phyloP scores from a whole-genome alignment of 331 rosid species.

The Pyracantha coccinea region DNA sequence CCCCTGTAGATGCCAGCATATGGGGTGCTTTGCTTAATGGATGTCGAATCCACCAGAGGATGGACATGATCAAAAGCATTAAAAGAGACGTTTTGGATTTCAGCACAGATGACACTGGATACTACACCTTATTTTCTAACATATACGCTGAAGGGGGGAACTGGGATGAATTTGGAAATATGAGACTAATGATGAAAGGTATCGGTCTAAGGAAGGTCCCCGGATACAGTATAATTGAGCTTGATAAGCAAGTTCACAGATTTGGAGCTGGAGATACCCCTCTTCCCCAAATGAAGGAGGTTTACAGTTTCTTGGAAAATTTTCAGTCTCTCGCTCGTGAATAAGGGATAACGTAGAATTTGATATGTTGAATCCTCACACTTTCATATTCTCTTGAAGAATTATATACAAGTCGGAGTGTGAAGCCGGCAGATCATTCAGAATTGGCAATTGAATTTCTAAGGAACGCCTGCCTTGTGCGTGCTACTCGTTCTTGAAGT shows the following conservation, averaged over 20 bases:
- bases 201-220: slow-evolving; percentile 78
- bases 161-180: slow-evolving; percentile 65
- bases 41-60: slow-evolving; percentile 66
- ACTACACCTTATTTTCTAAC: slow-evolving; percentile 79
- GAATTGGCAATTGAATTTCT: not conserved
- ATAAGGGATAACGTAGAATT: slow-evolving; percentile 31
- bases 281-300: slow-evolving; percentile 43
- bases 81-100: slow-evolving; percentile 37
- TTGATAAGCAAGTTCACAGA: slow-evolving; percentile 50
- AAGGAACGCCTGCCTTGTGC: not conserved
- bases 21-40: slow-evolving; percentile 90
- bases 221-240: slow-evolving; percentile 72
- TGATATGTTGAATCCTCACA: slow-evolving; percentile 11
- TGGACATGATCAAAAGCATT: slow-evolving; percentile 53
- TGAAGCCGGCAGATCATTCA: not conserved
- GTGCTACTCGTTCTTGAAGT: not conserved
- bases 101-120: slow-evolving; percentile 69
- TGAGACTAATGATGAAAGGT: slow-evolving; percentile 64
- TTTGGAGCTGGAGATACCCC: slow-evolving; percentile 71
- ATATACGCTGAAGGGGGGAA: slow-evolving; percentile 83
- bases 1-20: slow-evolving; percentile 61
- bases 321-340: slow-evolving; percentile 40
- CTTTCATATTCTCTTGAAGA: not conserved
- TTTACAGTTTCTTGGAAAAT: slow-evolving; percentile 28
- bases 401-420: not conserved